Percentiles rank a stretch among this genome's conserved stretches.
Evolutionary conservation across 495 filamentous ascomycete species (phyloP).

Genomic region (Amorphotheca resinae): DNA sequence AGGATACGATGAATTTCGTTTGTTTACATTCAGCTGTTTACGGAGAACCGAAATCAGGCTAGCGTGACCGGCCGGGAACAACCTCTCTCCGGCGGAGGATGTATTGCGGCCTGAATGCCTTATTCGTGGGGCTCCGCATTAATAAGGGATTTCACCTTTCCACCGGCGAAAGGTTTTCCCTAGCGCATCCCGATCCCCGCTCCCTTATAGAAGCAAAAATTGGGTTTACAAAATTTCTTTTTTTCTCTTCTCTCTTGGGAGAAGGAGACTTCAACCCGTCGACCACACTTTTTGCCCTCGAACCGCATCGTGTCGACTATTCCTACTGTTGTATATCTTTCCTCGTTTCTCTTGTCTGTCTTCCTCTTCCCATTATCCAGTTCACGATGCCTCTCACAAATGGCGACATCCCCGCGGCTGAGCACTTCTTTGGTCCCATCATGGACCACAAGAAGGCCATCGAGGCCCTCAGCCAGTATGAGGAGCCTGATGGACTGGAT

Average conservation of each 20-base stretch:
- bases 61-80: too few relatives aligned
- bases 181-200: constrained; percentile 1
- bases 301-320: constrained; percentile 15
- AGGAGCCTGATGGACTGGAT: constrained; percentile 69
- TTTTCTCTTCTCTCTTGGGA: constrained; percentile 44
- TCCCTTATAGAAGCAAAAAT: too few relatives aligned
- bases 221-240: constrained; percentile 30
- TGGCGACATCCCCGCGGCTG: constrained; percentile 33
- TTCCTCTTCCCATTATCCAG: constrained; percentile 10
- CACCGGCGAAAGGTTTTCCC: constrained; percentile 6
- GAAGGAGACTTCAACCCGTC: constrained; percentile 43
- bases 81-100: too few relatives aligned
- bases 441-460: constrained; percentile 49
- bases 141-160: too few relatives aligned
- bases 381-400: constrained; percentile 58
- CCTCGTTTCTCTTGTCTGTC: background rate
- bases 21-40: background rate
- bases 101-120: background rate
- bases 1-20: background rate
- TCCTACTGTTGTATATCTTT: constrained; percentile 7
- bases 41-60: background rate
- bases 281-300: constrained; percentile 22
- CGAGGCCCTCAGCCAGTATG: constrained; percentile 66
- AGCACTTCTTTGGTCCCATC: constrained; percentile 23
- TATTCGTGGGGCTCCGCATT: too few relatives aligned